Evolutionary conservation across 495 filamentous ascomycete genomes (phyloP).

Genomic region (Aspergillus ellipticus): DNA sequence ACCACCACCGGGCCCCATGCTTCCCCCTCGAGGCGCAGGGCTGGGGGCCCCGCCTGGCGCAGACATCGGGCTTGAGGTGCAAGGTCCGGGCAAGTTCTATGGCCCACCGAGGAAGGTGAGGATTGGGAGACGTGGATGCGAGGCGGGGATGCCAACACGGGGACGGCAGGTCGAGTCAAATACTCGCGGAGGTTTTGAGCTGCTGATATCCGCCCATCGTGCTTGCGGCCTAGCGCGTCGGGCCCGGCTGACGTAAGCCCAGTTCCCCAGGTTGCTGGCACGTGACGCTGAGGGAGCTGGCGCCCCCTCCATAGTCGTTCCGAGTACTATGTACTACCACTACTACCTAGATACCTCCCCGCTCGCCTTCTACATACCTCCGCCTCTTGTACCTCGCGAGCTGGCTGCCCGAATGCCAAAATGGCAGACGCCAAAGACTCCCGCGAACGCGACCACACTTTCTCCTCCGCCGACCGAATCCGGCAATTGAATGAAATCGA

Average conservation of each 20-base stretch:
- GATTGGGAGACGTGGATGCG: not conserved
- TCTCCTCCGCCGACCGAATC: slow-evolving; percentile 68
- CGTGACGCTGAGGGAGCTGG: slow-evolving; percentile 15
- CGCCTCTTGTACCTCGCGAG: not conserved
- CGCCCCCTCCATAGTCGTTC: too few relatives aligned
- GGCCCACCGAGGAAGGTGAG: not conserved
- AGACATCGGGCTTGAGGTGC: slow-evolving; percentile 31
- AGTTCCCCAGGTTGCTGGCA: slow-evolving; percentile 14
- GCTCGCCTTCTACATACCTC: not conserved
- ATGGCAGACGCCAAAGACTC: slow-evolving; percentile 23
- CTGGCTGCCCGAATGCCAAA: not conserved
- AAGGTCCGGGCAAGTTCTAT: not conserved
- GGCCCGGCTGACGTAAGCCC: slow-evolving; percentile 16
- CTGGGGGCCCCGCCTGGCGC: slow-evolving; percentile 47
- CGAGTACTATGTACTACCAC: too few relatives aligned
- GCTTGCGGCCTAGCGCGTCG: slow-evolving; percentile 11
- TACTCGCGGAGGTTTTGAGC: slow-evolving; percentile 3
- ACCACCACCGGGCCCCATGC: slow-evolving; percentile 49
- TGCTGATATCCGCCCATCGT: slow-evolving; percentile 19
- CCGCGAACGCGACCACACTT: slow-evolving; percentile 25
- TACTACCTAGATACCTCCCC: not conserved
- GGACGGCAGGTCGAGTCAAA: not conserved
- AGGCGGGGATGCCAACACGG: slow-evolving; percentile 2
- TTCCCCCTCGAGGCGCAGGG: slow-evolving; percentile 48
- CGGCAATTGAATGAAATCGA: slow-evolving; percentile 74